A percentile compares a stretch with the other conserved stretches of the same genome.
These are phyloP conservation scores for Hericium coralloides DNA, from an alignment of 768 basidiomycete species.

Conservation along the genomic window DNA sequence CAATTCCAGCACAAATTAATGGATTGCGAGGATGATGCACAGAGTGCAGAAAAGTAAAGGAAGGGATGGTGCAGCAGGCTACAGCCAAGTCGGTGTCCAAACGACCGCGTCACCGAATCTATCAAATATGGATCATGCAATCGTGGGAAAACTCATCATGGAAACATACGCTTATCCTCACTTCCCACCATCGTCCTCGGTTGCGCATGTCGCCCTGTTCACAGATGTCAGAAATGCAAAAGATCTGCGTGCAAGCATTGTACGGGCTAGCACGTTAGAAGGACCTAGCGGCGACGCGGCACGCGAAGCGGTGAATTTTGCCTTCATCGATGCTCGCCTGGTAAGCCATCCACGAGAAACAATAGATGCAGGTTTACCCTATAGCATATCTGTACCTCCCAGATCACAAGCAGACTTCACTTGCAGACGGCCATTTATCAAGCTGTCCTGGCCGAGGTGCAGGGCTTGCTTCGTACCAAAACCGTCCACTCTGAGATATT, in stretches of 20 bases:
- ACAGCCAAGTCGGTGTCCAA: background rate
- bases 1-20: background rate
- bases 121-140: background rate
- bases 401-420: slow-evolving; percentile 80
- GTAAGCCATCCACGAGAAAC: slow-evolving; percentile 36
- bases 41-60: background rate
- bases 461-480: slow-evolving; percentile 62
- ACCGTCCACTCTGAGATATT: slow-evolving; percentile 88
- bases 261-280: slow-evolving; percentile 53
- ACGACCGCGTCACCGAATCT: background rate
- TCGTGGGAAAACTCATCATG: slow-evolving; percentile 29
- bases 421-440: slow-evolving; percentile 80
- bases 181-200: slow-evolving; percentile 30
- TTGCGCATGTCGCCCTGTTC: slow-evolving; percentile 60
- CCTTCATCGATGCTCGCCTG: slow-evolving; percentile 80
- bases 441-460: slow-evolving; percentile 60
- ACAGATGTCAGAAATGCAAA: slow-evolving; percentile 54
- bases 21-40: background rate
- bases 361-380: background rate
- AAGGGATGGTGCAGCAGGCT: background rate
- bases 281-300: slow-evolving; percentile 58
- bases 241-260: slow-evolving; percentile 53
- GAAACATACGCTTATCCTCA: slow-evolving; percentile 49
- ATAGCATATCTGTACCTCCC: slow-evolving; percentile 2
- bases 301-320: slow-evolving; percentile 77